Conservation (phyloP, 345 rosid genomes). For the Citrus hindsii region DNA sequence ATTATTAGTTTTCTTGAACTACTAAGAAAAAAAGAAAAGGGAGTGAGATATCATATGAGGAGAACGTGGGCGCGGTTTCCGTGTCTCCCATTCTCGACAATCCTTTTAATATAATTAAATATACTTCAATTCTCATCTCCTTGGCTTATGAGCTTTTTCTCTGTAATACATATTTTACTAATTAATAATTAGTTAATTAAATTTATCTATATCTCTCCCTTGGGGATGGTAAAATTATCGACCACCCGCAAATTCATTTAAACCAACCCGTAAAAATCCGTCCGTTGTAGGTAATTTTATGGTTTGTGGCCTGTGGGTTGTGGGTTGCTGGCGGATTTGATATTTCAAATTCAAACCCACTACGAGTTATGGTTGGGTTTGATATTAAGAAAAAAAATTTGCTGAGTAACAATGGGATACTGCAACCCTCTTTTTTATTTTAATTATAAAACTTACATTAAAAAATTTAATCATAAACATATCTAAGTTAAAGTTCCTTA, state of each 20-base stretch:
- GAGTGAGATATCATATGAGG: conserved; percentile 33
- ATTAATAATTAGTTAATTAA: conserved; percentile 16
- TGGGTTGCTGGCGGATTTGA: no score
- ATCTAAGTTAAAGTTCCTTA: no score
- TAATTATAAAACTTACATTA: no score
- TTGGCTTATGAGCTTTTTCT: conserved; percentile 71
- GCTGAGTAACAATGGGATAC: no score
- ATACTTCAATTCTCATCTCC: conserved; percentile 37
- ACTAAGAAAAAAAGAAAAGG: conserved; percentile 9
- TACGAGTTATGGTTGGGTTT: accelerated
- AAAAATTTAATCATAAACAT: no score
- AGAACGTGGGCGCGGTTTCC: conserved; percentile 93
- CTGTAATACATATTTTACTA: not conserved
- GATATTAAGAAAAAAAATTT: no score
- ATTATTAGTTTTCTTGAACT: no score
- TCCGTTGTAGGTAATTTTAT: accelerated
- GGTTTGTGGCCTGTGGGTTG: no score
- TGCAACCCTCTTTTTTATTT: no score
- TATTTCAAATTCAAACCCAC: no score
- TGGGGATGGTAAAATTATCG: not conserved
- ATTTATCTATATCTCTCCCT: conserved; percentile 23
- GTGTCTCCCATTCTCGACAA: conserved; percentile 61
- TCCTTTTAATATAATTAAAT: conserved; percentile 27
- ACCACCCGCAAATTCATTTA: no score
- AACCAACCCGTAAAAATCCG: no score